A percentile compares a stretch with the other conserved stretches of the same genome.
phyloP scores from a whole-genome alignment of 495 filamentous ascomycete genomes.

The Xylona heveae region DNA sequence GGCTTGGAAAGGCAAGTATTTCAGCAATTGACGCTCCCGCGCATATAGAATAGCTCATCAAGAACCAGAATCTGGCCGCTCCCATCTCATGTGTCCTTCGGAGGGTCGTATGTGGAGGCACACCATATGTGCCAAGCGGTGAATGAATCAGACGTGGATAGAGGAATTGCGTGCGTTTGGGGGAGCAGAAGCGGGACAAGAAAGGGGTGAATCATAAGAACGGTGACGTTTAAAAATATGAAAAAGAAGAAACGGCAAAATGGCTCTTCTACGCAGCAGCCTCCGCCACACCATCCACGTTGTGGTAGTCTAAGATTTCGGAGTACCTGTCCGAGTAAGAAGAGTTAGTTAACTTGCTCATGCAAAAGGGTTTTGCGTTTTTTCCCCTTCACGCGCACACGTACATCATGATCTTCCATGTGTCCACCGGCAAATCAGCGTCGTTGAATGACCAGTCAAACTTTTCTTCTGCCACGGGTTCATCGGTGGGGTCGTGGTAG shows the following conservation, averaged over 20 bases:
- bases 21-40: too few species aligned
- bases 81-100: too few species aligned
- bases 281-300: slow-evolving; percentile 67
- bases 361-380: slow-evolving; percentile 2
- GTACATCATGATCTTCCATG: slow-evolving; percentile 99
- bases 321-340: slow-evolving; percentile 55
- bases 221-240: slow-evolving; percentile 6
- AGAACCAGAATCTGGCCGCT: too few species aligned
- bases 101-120: too few species aligned
- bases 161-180: too few species aligned
- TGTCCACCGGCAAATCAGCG: slow-evolving; percentile 89
- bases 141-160: too few species aligned
- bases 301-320: slow-evolving; percentile 97
- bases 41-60: too few species aligned
- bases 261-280: slow-evolving; percentile 10
- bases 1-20: too few species aligned
- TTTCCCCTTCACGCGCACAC: slow-evolving; percentile 10
- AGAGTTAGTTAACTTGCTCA: slow-evolving; percentile 3
- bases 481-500: slow-evolving; percentile 92
- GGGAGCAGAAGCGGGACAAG: too few species aligned
- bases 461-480: slow-evolving; percentile 89
- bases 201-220: slow-evolving; percentile 8
- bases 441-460: slow-evolving; percentile 99
- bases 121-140: too few species aligned
- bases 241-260: slow-evolving; percentile 2